Evolutionary conservation across 1,284 basidiomycete genomes (phyloP).

Genomic region (Leccinum subrobustum): DNA sequence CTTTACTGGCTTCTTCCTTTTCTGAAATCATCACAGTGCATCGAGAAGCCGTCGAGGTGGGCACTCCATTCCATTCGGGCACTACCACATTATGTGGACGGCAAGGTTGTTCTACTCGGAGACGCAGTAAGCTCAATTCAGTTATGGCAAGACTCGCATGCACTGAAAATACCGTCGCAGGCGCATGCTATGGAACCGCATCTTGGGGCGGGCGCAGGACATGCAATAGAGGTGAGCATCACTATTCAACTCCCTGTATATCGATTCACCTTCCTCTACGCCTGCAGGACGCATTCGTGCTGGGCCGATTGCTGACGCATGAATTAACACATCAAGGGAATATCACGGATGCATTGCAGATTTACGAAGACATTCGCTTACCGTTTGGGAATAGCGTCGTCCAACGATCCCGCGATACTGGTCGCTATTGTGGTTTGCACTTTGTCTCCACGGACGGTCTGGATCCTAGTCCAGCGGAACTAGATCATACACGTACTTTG

Average conservation of each 20-base stretch:
- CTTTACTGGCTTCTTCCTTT: not conserved
- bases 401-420: slow-evolving; percentile 2
- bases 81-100: slow-evolving; percentile 31
- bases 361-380: slow-evolving; percentile 35
- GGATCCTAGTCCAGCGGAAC: slow-evolving; percentile 5
- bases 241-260: not conserved
- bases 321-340: slow-evolving; percentile 21
- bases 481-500: slow-evolving; percentile 8
- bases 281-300: slow-evolving; percentile 36
- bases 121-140: slow-evolving; percentile 31
- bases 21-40: slow-evolving; percentile 12
- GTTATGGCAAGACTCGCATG: not conserved
- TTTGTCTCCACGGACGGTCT: not conserved
- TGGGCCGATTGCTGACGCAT: slow-evolving; percentile 35
- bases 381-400: slow-evolving; percentile 23
- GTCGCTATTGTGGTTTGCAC: slow-evolving; percentile 6
- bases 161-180: slow-evolving; percentile 11
- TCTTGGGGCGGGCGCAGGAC: slow-evolving; percentile 33
- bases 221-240: slow-evolving; percentile 32
- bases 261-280: not conserved
- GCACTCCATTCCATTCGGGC: slow-evolving; percentile 29
- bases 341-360: slow-evolving; percentile 25
- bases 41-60: slow-evolving; percentile 29
- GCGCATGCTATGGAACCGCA: slow-evolving; percentile 35
- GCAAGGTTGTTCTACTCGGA: slow-evolving; percentile 35